Conservation (phyloP, 495 filamentous ascomycete species). For the Xylaria scruposa region DNA sequence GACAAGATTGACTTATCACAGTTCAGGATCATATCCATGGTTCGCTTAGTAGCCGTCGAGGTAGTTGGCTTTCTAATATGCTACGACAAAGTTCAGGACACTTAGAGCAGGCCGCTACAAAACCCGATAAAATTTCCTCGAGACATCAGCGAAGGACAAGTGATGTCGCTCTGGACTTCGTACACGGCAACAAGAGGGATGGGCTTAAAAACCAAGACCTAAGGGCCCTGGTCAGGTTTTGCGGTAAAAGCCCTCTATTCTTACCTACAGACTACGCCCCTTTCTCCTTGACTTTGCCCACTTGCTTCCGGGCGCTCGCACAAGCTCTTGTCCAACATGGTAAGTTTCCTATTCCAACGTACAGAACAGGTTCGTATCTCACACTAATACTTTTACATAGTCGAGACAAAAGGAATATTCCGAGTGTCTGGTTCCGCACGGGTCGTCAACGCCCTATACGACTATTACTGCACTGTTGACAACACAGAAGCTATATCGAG, state of each 20-base stretch:
- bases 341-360: conserved; percentile 43
- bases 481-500: conserved; percentile 54
- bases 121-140: conserved; percentile 31
- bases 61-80: conserved; percentile 38
- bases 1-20: background rate
- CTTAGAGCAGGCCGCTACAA: conserved; percentile 25
- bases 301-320: conserved; percentile 75
- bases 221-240: conserved; percentile 71
- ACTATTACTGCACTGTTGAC: conserved; percentile 65
- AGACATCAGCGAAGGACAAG: conserved; percentile 55
- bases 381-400: conserved; percentile 34
- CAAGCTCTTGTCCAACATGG: conserved; percentile 71
- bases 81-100: conserved; percentile 34
- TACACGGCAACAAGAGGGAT: conserved; percentile 55
- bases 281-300: conserved; percentile 68
- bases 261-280: conserved; percentile 72
- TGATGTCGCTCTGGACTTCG: conserved; percentile 58
- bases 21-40: background rate
- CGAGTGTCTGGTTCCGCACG: conserved; percentile 66
- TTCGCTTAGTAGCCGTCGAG: conserved; percentile 24
- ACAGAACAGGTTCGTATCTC: background rate
- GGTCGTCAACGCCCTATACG: conserved; percentile 63
- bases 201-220: conserved; percentile 67
- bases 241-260: conserved; percentile 71
- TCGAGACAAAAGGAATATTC: conserved; percentile 65